phyloP scores from a whole-genome alignment of 176 grass and related monocot genomes.

The Juncus inflexus region DNA sequence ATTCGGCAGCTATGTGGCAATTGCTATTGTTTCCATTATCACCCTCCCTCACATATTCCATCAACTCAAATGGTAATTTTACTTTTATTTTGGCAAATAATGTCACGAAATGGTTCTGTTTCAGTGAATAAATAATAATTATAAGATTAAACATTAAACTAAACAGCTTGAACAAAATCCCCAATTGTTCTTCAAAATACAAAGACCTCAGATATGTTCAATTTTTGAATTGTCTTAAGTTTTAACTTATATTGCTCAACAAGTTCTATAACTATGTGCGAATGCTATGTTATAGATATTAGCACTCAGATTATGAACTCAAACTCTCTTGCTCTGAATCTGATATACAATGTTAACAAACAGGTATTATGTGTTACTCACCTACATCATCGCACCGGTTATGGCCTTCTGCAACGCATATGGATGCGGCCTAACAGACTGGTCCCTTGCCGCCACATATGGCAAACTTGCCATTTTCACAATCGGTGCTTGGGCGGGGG shows the following conservation, averaged over 20 bases:
- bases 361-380: conserved; percentile 47
- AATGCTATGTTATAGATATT: no score
- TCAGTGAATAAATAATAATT: not conserved
- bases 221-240: not conserved
- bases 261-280: not conserved
- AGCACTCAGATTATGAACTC: no score
- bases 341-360: not conserved
- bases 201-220: not conserved
- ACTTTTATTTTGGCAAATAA: not conserved
- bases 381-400: conserved; percentile 57
- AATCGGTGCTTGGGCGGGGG: conserved; percentile 57
- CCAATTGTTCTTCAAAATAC: no score
- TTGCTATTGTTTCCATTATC: conserved; percentile 43
- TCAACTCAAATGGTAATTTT: conserved; percentile 40
- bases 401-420: conserved; percentile 86
- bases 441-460: conserved; percentile 64
- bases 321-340: no score
- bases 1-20: conserved; percentile 27
- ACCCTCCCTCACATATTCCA: conserved; percentile 47
- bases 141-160: not conserved
- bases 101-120: not conserved
- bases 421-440: conserved; percentile 62
- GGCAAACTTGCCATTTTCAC: conserved; percentile 66
- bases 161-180: not conserved
- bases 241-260: not conserved